Evolutionary conservation across 331 rosid genomes (phyloP).

Genomic region (Malus hybrid): DNA sequence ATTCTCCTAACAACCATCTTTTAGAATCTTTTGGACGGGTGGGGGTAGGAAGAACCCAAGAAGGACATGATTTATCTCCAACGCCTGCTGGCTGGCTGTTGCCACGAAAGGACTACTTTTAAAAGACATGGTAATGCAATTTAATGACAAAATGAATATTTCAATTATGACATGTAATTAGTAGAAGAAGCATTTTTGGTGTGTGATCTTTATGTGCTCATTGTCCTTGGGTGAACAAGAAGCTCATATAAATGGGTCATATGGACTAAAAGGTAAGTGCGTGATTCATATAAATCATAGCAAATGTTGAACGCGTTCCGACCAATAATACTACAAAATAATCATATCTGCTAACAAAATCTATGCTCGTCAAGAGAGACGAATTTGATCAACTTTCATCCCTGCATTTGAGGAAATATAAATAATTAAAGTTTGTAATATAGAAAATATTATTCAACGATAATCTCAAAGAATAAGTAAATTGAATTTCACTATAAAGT

Average conservation of each 20-base stretch:
- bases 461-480: no score
- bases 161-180: no score
- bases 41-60: slow-evolving; percentile 22
- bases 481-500: no score
- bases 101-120: background rate
- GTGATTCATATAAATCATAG: background rate
- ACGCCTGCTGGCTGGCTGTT: slow-evolving; percentile 20
- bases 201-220: background rate
- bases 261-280: background rate
- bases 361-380: background rate
- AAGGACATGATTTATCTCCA: slow-evolving; percentile 19
- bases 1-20: background rate
- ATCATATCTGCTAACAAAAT: background rate
- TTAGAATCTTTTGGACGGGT: slow-evolving; percentile 29
- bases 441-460: background rate
- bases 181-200: background rate
- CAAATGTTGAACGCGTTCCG: background rate
- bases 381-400: background rate
- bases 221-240: background rate
- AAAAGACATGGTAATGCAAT: background rate
- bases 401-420: background rate
- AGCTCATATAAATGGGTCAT: background rate
- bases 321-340: background rate
- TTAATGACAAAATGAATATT: background rate
- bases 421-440: no score